Evolutionary conservation across 306 rosid genomes (phyloP), one percentile per base, ranked within the genome.

Genomic region (Cyamopsis tetragonoloba): DNA sequence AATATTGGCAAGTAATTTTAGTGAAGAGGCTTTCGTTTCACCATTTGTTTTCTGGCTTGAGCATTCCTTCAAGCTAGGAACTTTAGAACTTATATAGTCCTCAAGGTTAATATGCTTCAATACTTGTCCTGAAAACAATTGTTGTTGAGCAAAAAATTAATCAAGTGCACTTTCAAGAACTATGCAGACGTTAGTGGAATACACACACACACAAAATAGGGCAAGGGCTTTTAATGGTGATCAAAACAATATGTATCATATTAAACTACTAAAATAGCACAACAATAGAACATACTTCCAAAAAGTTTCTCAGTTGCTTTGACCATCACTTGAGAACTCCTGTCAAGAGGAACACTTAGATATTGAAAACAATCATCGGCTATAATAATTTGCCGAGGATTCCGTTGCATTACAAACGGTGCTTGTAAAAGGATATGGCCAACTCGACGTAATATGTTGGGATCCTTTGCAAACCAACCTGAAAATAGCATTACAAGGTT

Each of bases 381-480:
- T 50, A 90, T 79, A 59, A 93, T 19, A 60, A 93, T 73, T 72
- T 88, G 91, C 38, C 96, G 82, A 44, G 99, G 99, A 82, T 19
- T 83, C 42, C 89, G 96, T 46, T 83, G 89, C 66, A 46, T 24
- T 9, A 72, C 79, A 65, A 77, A 86, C 12, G 97, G 80, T 69
- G 91, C 88, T 82, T 83, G 97, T 76, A 93, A 75, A 43, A 89
- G 89, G 72, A 88, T 87, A 47, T 86, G 92, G 37, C 99, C 96
- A 82, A 95, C 97, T 30, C 80, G 84, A 28, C 79, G 84, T 66
- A 95, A 80, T 54, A 87, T 50, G 65, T 31, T 79, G 41, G 96
- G 96, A 83, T 95, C 99, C 85, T 76, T 90, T 7, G 99, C 92
- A 73, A 90, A 85, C 95, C 83, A 88, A 80, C 99, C 99, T 95